Base-by-base conservation (phyloP, 768 basidiomycete genomes). In the Termitomyces sp. region DNA sequence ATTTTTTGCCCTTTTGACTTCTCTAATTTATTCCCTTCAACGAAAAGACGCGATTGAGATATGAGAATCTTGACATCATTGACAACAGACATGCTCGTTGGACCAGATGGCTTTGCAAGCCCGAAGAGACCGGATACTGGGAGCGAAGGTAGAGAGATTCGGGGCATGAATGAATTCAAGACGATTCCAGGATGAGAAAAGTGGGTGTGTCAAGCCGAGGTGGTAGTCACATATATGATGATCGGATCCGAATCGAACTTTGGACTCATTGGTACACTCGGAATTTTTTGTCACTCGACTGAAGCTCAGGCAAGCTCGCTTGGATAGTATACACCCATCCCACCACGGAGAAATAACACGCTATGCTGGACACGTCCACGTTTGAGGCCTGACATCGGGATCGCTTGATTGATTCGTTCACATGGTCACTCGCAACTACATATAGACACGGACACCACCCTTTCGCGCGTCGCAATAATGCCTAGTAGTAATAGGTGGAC, bases 41-140 rank as follows among this genome's bases (percentile, higher is more conserved):
- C 85, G 68, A 99, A 98, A 8, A 98, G 74, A 33, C 80, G 80
- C 1, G 96, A 98, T 37, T 82, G 82, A 33, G 79, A 73, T 49
- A 95, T 70, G n/a, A 98, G 79, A 42, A 82, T 79, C 67, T 97
- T 95, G 57, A 98, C 77, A 63, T 87, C 82, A 68, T 95, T 90
- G 54, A 98, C 82, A 32, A 96, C 71, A 27, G 87, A 79, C 96
- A 98, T 98, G 47, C 93, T 95, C 2, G 92, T 89, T 26, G 90
- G 89, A 1, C 96, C 96, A 0, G 93, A 90, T 1, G 97, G 97
- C 71, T 99, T 99, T 51, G 82, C 79, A 40, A 99, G 74, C 1
- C 87, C 96, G 71, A 99, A 95, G 22, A 98, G 76, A 32, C 82
- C 91, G 52, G 90, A 91, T 10, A 92, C 67, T 7, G 92, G 92